phyloP scores from a whole-genome alignment of 495 filamentous ascomycete species.

The Aspergillus cristatus region DNA sequence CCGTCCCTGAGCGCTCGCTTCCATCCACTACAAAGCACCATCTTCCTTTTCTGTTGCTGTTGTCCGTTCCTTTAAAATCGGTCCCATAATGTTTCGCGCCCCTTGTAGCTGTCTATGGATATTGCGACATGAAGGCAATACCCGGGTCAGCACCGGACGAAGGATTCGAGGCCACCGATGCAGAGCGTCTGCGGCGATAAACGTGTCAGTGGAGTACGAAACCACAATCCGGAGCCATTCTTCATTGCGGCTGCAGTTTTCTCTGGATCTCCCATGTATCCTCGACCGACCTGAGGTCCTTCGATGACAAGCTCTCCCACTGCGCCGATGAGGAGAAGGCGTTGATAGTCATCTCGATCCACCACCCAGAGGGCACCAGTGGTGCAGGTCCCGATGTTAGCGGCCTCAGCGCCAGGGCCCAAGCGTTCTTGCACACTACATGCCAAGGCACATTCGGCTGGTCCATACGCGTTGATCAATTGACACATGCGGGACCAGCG shows the following conservation, averaged over 20 bases:
- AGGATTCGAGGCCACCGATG: neutral
- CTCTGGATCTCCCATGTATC: constrained; percentile 36
- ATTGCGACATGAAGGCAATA: neutral
- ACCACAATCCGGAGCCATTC: constrained; percentile 20
- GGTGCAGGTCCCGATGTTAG: no score
- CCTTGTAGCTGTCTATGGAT: neutral
- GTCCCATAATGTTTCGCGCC: neutral
- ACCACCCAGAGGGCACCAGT: constrained; percentile 1
- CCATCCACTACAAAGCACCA: constrained; percentile 14
- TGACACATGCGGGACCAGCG: no score
- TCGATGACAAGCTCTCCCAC: constrained; percentile 46
- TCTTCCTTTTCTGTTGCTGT: neutral
- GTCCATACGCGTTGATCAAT: no score
- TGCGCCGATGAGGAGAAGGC: constrained; percentile 40
- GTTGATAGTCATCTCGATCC: neutral
- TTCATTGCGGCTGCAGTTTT: constrained; percentile 27
- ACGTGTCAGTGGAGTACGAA: neutral
- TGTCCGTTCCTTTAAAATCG: neutral
- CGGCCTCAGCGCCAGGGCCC: no score
- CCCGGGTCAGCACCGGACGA: neutral
- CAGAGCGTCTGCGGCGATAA: neutral
- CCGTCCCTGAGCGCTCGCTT: constrained; percentile 5
- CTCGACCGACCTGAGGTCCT: constrained; percentile 38
- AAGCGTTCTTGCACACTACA: no score
- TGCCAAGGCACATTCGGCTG: no score